A percentile compares a stretch with the other conserved stretches of the same genome.
Evolutionary conservation across 2,329 filamentous ascomycete genomes (phyloP).

Genomic region (Neurospora sp.): DNA sequence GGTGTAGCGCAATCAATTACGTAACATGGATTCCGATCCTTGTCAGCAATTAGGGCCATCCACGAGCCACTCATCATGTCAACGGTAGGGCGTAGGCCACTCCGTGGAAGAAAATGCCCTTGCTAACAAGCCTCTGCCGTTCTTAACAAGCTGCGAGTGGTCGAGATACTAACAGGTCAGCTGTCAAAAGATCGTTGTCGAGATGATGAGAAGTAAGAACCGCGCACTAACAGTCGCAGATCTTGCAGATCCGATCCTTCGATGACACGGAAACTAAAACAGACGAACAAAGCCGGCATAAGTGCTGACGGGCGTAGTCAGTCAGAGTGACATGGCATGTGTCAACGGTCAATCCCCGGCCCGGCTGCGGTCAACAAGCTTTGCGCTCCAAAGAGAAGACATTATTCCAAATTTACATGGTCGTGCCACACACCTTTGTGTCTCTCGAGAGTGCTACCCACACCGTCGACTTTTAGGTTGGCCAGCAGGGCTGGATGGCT

Average conservation of each 20-base stretch:
- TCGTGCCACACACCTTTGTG: neutral
- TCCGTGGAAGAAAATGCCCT: neutral
- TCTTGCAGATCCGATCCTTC: neutral
- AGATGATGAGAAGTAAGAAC: neutral
- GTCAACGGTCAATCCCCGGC: neutral
- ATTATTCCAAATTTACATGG: too few species aligned
- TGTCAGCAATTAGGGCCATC: neutral
- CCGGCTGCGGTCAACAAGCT: neutral
- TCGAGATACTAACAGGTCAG: neutral
- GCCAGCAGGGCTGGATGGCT: neutral
- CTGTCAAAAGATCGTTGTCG: neutral
- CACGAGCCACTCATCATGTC: neutral
- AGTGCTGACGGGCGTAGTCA: neutral
- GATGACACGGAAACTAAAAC: neutral
- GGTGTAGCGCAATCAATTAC: neutral
- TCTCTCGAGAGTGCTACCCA: neutral
- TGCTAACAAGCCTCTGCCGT: neutral
- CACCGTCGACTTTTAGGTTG: neutral
- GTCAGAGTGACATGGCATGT: neutral
- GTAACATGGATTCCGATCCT: neutral
- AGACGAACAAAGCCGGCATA: neutral
- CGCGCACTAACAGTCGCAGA: neutral
- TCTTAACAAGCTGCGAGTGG: neutral
- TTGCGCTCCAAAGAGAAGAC: neutral
- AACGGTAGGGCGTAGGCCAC: neutral